Evolutionary conservation across 805 yeast species (phyloP), one percentile per base, ranked within the genome.

Genomic region (Priceomyces haplophilus): DNA sequence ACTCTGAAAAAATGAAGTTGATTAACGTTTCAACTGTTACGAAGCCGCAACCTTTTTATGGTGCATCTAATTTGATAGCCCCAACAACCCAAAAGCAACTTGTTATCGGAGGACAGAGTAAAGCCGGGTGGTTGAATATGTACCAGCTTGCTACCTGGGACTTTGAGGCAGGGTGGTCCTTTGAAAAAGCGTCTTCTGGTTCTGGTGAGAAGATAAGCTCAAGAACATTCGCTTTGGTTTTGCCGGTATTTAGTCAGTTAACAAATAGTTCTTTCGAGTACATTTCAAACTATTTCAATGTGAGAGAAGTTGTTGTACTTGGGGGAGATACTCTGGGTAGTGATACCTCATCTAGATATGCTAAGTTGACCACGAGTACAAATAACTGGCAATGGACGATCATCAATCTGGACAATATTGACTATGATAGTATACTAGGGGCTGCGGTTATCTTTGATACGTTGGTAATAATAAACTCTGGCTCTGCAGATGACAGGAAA

Each of bases 71-170:
- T 25, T 41, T 71, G 5, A 58, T 71, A 45, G 69, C 79, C 1
- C 74, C 75, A 17, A 58, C 67, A 23, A 71, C 78, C 7, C 71
- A 64, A 41, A 64, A 76, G 3, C 77, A 71, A 47, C 58, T 82
- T 27, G 57, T 86, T 2, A 64, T 86, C 33, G 95, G 93, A 0
- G 95, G 95, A 2, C 69, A 68, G 41, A 75, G 86, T 2, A 51
- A 58, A 4, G 52, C 63, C 2, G 88, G 88, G 0, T 85, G 90
- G 88, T 76, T 85, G 27, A 76, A 78, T 47, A 77, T 85, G 82
- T 73, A 74, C 51, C 93, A 85, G 59, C 63, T 84, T 15, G 91
- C 93, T 0, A 60, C 83, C 2, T 85, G 89, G 86, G 81, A 80
- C 51, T 79, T 78, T 46, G 67, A 70, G 38, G 64, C 85, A 7